Evolutionary conservation across 2,329 filamentous ascomycete genomes (phyloP), one percentile per base, ranked within the genome.

Genomic region (Aspergillus calidoustus): DNA sequence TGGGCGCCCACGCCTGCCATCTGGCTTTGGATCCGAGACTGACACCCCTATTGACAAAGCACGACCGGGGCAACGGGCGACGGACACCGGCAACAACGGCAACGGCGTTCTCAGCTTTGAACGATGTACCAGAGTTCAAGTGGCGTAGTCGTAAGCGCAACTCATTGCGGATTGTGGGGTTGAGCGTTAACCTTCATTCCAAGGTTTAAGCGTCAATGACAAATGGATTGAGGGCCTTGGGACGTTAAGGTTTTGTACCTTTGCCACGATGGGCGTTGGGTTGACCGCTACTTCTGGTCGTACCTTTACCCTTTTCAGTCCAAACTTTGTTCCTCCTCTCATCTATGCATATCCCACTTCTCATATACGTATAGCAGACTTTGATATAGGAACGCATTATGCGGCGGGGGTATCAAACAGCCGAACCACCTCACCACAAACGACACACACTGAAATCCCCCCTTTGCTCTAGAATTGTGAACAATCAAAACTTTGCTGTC

Each of bases 401-500:
- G 4, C 13, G 34, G 34, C 11, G 34, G 11, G 34, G 8, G 5
- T 41, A 41, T 41, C 34, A 41, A 41, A 41, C 34, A 11, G 8
- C 34, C 34, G 3, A 28, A 7, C 4, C 25, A 5, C 15, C 34
- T 41, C 34, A 17, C 3, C 4, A 11, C 11, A 15, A 41, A 41
- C 13, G 34, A 25, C 17, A 31, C 31, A 13, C n/a, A 30, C 9
- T 25, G 31, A n/a, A 31, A 34, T 51, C 8, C 23, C 28, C 25
- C 22, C 30, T 22, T 28, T 30, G 38, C 15, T 30, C 38, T 31
- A 53, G 23, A 30, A 31, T 22, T 19, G 28, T 9, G 34, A 54
- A 25, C 23, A 11, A 38, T 49, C 30, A 57, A 38, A 55, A 41
- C 46, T 57, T 75, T 59, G 83, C 80, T 38, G 80, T 80, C 69